Conservation (phyloP, 73 alveolate species). For the Symbiodinium pilosum region DNA sequence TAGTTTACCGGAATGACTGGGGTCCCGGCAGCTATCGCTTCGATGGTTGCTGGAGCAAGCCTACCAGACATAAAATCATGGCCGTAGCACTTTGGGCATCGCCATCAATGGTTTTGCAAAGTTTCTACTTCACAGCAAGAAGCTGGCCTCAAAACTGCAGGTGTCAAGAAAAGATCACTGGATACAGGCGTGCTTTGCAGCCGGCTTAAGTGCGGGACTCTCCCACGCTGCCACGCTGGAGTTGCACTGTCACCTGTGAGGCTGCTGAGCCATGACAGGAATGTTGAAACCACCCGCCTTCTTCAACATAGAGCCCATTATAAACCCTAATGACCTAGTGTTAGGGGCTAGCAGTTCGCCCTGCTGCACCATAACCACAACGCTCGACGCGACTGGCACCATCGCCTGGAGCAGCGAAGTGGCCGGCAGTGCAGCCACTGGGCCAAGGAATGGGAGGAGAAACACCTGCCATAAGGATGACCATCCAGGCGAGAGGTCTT, state of each 20-base stretch:
- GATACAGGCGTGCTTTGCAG: too few relatives aligned
- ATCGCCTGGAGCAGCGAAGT: conserved; percentile 48
- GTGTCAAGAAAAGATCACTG: too few relatives aligned
- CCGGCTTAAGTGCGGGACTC: not conserved
- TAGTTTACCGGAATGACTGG: too few relatives aligned
- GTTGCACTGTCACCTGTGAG: conserved; percentile 64
- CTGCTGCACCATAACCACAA: not conserved
- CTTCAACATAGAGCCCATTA: too few relatives aligned
- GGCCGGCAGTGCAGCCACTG: conserved; percentile 49
- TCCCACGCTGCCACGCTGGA: conserved; percentile 76
- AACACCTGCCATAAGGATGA: not conserved
- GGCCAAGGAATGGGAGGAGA: not conserved
- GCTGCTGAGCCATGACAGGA: too few relatives aligned
- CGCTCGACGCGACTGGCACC: not conserved
- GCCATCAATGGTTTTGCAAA: too few relatives aligned
- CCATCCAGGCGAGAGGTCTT: not conserved
- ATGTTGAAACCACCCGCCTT: too few relatives aligned
- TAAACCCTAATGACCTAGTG: not conserved
- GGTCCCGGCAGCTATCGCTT: not conserved
- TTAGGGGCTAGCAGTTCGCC: not conserved
- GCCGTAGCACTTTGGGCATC: too few relatives aligned
- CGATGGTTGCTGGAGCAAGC: not conserved
- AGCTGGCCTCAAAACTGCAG: too few relatives aligned
- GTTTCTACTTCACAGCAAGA: too few relatives aligned
- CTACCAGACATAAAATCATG: too few relatives aligned